Evolutionary conservation across 352 stramenopile genomes (phyloP).

Genomic region (Phytophthora sansomeana): DNA sequence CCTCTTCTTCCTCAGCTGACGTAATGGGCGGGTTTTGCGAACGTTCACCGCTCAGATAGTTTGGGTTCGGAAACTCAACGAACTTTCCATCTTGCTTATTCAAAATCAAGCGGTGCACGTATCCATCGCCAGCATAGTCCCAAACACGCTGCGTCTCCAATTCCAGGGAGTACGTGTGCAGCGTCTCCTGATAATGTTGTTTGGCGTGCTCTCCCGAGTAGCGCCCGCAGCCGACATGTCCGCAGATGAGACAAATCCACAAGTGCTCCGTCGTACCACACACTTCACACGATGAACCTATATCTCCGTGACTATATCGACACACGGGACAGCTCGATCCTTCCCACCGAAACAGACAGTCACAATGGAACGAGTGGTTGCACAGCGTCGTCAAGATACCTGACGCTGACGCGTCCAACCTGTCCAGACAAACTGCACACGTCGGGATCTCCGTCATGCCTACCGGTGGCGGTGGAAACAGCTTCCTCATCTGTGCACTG

Average conservation of each 20-base stretch:
- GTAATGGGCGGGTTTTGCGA: slow-evolving; percentile 74
- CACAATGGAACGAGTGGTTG: slow-evolving; percentile 98
- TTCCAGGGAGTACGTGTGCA: slow-evolving; percentile 96
- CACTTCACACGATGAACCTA: slow-evolving; percentile 93
- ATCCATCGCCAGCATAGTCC: slow-evolving; percentile 95
- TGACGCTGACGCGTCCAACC: slow-evolving; percentile 84
- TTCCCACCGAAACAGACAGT: slow-evolving; percentile 96
- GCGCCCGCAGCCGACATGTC: slow-evolving; percentile 95
- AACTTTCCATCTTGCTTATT: slow-evolving; percentile 96
- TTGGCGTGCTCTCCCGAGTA: slow-evolving; percentile 96
- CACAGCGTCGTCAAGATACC: slow-evolving; percentile 97
- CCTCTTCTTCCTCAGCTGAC: slow-evolving; percentile 89
- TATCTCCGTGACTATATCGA: slow-evolving; percentile 96
- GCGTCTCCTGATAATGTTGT: slow-evolving; percentile 93
- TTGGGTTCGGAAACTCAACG: slow-evolving; percentile 94
- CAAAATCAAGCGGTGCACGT: slow-evolving; percentile 88
- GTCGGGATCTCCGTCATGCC: slow-evolving; percentile 91
- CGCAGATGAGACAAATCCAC: slow-evolving; percentile 97
- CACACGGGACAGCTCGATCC: slow-evolving; percentile 97
- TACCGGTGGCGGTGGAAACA: slow-evolving; percentile 67
- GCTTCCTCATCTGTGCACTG: slow-evolving; percentile 42
- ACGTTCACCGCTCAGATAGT: slow-evolving; percentile 70
- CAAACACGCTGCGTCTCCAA: slow-evolving; percentile 96
- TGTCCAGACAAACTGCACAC: slow-evolving; percentile 93
- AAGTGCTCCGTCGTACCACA: slow-evolving; percentile 95